These are phyloP conservation scores for Senna siamea DNA, from an alignment of 306 rosid species.

Conservation along the genomic window DNA sequence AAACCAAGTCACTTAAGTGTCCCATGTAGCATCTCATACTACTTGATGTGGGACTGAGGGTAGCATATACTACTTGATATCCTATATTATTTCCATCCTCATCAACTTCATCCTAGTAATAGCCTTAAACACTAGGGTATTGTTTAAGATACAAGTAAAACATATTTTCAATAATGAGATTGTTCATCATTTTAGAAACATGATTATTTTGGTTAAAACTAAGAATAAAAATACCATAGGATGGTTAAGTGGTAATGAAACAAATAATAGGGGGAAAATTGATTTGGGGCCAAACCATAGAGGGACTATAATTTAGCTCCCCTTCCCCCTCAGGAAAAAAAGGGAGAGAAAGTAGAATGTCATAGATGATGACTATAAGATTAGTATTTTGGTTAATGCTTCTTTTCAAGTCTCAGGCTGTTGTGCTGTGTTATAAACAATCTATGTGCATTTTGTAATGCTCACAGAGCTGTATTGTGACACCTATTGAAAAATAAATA, in stretches of 20 bases:
- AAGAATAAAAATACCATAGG: not conserved
- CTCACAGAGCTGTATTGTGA: slow-evolving; percentile 23
- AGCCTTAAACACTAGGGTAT: not conserved
- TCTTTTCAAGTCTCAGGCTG: slow-evolving; percentile 24
- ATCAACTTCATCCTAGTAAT: not conserved
- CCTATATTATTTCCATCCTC: too few relatives aligned
- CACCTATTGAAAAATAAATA: not conserved
- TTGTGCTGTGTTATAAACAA: slow-evolving; percentile 29
- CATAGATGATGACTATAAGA: slow-evolving; percentile 22
- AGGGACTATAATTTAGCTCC: not conserved
- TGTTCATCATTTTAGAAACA: not conserved
- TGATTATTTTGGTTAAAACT: not conserved
- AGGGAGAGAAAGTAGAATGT: slow-evolving; percentile 1
- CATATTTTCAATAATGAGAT: not conserved
- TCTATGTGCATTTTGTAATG: slow-evolving; percentile 11
- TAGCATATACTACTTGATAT: too few relatives aligned
- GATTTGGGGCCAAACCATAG: not conserved
- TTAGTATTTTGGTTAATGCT: slow-evolving; percentile 18
- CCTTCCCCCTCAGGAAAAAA: not conserved
- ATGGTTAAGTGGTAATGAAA: not conserved
- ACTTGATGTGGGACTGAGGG: too few relatives aligned
- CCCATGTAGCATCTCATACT: too few relatives aligned
- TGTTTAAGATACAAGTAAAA: not conserved
- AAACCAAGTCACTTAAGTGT: too few relatives aligned
- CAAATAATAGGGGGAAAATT: not conserved